Percentiles rank a stretch among this genome's conserved stretches.
These are phyloP conservation scores for Lactifluus volemus DNA, from an alignment of 768 basidiomycete species.

Conservation along the genomic window DNA sequence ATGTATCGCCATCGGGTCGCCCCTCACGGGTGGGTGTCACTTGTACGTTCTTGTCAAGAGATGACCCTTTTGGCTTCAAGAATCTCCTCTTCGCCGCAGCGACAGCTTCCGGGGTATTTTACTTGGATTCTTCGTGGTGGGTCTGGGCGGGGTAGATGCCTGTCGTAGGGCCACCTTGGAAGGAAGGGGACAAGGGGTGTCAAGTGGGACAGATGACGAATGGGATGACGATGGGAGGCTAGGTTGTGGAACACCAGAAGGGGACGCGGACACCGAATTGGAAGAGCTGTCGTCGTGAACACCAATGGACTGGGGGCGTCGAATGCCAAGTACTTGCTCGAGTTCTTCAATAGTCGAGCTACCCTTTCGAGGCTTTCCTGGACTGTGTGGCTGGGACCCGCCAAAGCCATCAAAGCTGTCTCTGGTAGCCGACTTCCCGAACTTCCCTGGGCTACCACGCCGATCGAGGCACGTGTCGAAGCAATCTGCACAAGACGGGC, in stretches of 20 bases:
- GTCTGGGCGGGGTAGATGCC: neutral
- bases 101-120: conserved; percentile 41
- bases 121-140: conserved; percentile 3
- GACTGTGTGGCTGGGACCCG: conserved; percentile 32
- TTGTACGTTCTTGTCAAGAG: conserved; percentile 21
- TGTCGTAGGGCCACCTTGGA: neutral
- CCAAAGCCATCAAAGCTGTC: conserved; percentile 35
- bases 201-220: neutral
- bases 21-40: neutral
- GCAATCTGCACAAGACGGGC: conserved; percentile 71
- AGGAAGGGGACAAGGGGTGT: neutral
- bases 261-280: neutral
- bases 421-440: conserved; percentile 23
- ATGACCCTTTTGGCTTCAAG: conserved; percentile 28
- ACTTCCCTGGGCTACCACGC: conserved; percentile 30
- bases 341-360: conserved; percentile 31
- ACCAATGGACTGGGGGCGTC: conserved; percentile 22
- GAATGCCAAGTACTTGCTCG: conserved; percentile 27
- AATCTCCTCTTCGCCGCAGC: conserved; percentile 59
- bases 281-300: conserved; percentile 9
- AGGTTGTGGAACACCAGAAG: neutral
- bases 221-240: neutral
- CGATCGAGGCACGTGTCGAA: conserved; percentile 65
- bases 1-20: neutral
- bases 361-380: conserved; percentile 22